phyloP scores from a whole-genome alignment of 1,284 basidiomycete genomes.

The Vanrija pseudolonga region DNA sequence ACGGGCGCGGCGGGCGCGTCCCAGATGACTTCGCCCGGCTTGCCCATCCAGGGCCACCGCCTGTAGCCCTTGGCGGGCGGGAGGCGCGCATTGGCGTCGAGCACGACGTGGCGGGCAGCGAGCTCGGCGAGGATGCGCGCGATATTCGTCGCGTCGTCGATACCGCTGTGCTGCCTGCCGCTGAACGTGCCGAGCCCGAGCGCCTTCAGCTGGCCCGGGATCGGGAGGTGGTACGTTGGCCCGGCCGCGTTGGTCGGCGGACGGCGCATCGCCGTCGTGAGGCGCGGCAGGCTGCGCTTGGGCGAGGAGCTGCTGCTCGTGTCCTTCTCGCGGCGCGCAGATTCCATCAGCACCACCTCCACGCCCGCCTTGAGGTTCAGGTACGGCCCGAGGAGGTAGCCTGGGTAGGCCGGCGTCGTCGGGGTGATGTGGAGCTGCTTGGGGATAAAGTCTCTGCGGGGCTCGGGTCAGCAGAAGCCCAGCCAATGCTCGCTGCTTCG shows the following conservation, averaged over 20 bases:
- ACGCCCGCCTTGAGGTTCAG: conserved; percentile 47
- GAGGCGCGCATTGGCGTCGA: conserved; percentile 69
- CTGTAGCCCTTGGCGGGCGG: conserved; percentile 53
- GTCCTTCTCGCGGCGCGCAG: conserved; percentile 44
- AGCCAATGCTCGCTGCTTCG: too few relatives aligned
- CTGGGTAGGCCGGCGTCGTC: conserved; percentile 28
- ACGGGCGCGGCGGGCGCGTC: conserved; percentile 5
- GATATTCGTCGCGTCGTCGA: conserved; percentile 84
- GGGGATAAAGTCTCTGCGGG: conserved; percentile 39
- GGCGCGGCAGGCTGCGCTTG: conserved; percentile 11
- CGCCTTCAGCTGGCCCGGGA: conserved; percentile 43
- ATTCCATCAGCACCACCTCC: conserved; percentile 34
- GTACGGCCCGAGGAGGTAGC: conserved; percentile 42
- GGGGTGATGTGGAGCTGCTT: conserved; percentile 49
- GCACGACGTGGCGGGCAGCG: conserved; percentile 60
- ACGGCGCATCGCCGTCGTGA: conserved; percentile 20
- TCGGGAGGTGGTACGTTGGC: conserved; percentile 33
- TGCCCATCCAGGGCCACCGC: conserved; percentile 48
- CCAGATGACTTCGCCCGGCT: conserved; percentile 43
- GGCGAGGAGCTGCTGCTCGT: conserved; percentile 45
- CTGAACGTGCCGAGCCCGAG: conserved; percentile 57
- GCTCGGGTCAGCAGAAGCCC: conserved; percentile 4
- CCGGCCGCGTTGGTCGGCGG: conserved; percentile 8
- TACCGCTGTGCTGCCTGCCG: conserved; percentile 79
- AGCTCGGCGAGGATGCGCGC: conserved; percentile 71